Percentiles rank a stretch among this genome's conserved stretches.
Evolutionary conservation across 1,139 yeast genomes (phyloP).

Genomic region (Yamadazyma atlantica): DNA sequence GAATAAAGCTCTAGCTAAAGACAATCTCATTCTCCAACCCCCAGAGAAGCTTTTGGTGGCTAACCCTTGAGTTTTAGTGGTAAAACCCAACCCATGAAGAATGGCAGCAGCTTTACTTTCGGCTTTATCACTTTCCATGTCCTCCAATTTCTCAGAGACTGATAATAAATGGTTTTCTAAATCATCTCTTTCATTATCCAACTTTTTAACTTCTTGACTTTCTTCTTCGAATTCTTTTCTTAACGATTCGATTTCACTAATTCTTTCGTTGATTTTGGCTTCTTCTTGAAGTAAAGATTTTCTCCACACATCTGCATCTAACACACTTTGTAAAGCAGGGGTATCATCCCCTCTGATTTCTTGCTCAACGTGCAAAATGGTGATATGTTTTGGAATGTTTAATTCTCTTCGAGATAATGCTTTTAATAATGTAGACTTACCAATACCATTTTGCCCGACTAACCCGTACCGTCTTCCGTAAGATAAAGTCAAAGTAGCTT

Average conservation of each 20-base stretch:
- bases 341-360: slow-evolving; percentile 94
- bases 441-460: slow-evolving; percentile 99
- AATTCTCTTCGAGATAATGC: slow-evolving; percentile 94
- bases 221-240: slow-evolving; percentile 77
- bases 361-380: slow-evolving; percentile 96
- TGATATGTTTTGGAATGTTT: slow-evolving; percentile 89
- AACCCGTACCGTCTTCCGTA: slow-evolving; percentile 95
- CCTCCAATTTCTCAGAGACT: slow-evolving; percentile 76
- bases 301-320: slow-evolving; percentile 99
- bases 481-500: slow-evolving; percentile 82
- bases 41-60: slow-evolving; percentile 94
- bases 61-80: slow-evolving; percentile 76
- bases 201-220: slow-evolving; percentile 71
- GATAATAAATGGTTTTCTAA: slow-evolving; percentile 75
- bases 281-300: slow-evolving; percentile 83
- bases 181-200: slow-evolving; percentile 89
- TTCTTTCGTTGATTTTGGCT: slow-evolving; percentile 66
- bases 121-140: slow-evolving; percentile 96
- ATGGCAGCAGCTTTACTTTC: slow-evolving; percentile 98
- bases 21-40: slow-evolving; percentile 99
- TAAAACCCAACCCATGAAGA: slow-evolving; percentile 87
- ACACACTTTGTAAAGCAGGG: slow-evolving; percentile 84
- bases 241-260: slow-evolving; percentile 69
- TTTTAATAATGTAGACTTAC: slow-evolving; percentile 89
- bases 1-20: slow-evolving; percentile 96